Percentiles rank a stretch among this genome's conserved stretches.
Conservation (phyloP, 768 basidiomycete species). For the Amanita jacksonii region DNA sequence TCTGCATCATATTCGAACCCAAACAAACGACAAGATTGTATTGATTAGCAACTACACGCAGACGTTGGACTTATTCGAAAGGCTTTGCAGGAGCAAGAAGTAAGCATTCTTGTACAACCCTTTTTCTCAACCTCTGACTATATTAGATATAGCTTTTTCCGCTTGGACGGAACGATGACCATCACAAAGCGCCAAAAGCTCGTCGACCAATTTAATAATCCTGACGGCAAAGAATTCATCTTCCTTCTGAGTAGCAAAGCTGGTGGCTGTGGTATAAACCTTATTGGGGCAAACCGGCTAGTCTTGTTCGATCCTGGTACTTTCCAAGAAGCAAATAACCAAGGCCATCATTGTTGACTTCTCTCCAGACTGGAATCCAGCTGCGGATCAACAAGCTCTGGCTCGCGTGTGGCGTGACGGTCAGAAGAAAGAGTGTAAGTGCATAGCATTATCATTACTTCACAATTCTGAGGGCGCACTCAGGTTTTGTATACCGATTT, state of each 20-base stretch:
- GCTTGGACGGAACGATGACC: conserved; percentile 91
- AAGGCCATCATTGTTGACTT: conserved; percentile 4
- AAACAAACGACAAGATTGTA: conserved; percentile 91
- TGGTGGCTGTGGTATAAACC: conserved; percentile 93
- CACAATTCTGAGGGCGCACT: neutral
- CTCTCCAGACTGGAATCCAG: conserved; percentile 90
- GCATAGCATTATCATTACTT: neutral
- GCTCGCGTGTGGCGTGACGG: conserved; percentile 99
- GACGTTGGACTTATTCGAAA: conserved; percentile 90
- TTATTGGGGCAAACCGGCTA: conserved; percentile 93
- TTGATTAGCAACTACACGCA: conserved; percentile 96
- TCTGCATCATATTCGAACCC: conserved; percentile 68
- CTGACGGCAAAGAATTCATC: conserved; percentile 86
- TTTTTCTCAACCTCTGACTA: neutral
- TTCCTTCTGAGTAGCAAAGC: conserved; percentile 94
- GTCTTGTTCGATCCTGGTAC: conserved; percentile 90
- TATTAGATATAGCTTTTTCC: conserved; percentile 77
- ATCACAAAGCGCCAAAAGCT: conserved; percentile 90
- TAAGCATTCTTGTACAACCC: conserved; percentile 21
- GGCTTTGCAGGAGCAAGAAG: conserved; percentile 79
- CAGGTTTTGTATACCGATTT: conserved; percentile 97
- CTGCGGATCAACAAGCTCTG: conserved; percentile 95
- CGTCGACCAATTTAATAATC: conserved; percentile 94
- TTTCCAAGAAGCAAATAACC: conserved; percentile 11
- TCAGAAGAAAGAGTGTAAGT: conserved; percentile 97